These are phyloP conservation scores for Yamadazyma sp. DNA, from an alignment of 1,139 yeast species.

Conservation along the genomic window DNA sequence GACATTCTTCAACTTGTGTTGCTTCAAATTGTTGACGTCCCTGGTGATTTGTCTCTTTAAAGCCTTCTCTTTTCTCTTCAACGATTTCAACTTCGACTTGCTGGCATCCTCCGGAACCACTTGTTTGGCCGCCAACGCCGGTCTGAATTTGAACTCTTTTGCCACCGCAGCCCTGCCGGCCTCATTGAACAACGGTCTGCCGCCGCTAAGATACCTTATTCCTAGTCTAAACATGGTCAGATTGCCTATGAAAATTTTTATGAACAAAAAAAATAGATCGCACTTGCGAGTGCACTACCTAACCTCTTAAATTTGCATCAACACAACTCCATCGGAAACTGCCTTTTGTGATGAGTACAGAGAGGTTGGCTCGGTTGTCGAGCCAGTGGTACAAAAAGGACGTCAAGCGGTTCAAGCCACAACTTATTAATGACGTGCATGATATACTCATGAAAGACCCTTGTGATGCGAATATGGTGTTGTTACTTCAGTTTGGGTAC, in stretches of 20 bases:
- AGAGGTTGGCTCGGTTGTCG: not conserved
- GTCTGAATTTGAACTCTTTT: conserved; percentile 13
- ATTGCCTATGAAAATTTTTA: conserved; percentile 3
- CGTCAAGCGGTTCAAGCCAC: conserved; percentile 12
- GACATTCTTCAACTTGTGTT: conserved; percentile 33
- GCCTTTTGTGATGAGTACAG: conserved; percentile 1
- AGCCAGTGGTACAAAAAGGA: conserved; percentile 4
- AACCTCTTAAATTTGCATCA: not conserved
- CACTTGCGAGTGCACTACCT: conserved; percentile 3
- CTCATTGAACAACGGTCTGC: conserved; percentile 3
- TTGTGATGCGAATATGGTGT: conserved; percentile 12
- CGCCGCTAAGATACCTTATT: conserved; percentile 3
- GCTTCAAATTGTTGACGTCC: conserved; percentile 48
- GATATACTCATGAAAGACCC: conserved; percentile 9
- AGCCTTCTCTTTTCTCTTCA: conserved; percentile 42
- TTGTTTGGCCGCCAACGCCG: conserved; percentile 35
- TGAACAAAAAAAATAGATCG: not conserved
- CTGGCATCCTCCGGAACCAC: conserved; percentile 26
- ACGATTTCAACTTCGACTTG: conserved; percentile 34
- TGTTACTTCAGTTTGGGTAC: conserved; percentile 21
- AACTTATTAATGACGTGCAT: conserved; percentile 24
- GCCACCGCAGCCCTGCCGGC: not conserved
- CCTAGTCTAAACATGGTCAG: conserved; percentile 2
- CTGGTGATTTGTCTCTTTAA: conserved; percentile 45
- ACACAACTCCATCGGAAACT: too few species aligned